Evolutionary conservation across 257 asterid species (phyloP).

Genomic region (Orobanche coerulescens): DNA sequence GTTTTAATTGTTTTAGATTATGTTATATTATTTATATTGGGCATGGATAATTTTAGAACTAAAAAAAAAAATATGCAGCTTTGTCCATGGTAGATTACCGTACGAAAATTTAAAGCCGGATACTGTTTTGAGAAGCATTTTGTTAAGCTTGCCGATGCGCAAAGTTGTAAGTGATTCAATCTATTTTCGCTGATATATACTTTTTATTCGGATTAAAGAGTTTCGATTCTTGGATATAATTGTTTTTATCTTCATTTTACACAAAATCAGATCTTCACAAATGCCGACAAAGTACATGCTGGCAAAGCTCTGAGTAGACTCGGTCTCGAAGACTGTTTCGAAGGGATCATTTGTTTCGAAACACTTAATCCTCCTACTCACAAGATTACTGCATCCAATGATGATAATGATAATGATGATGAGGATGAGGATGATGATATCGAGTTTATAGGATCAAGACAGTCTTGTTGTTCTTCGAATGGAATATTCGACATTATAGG

Average conservation of each 20-base stretch:
- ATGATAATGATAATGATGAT: conserved; percentile 80
- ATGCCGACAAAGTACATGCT: conserved; percentile 86
- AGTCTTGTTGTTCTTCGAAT: conserved; percentile 11
- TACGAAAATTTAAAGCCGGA: conserved; percentile 82
- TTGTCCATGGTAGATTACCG: conserved; percentile 96
- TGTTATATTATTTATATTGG: neutral
- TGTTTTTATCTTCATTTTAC: neutral
- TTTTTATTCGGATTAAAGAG: neutral
- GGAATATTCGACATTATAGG: conserved; percentile 65
- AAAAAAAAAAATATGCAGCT: conserved; percentile 36
- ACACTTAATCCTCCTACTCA: conserved; percentile 82
- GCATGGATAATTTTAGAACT: neutral
- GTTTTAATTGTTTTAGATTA: neutral
- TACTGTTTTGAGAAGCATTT: conserved; percentile 70
- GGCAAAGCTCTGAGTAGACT: conserved; percentile 52
- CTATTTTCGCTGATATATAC: no score
- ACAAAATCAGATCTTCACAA: conserved; percentile 71
- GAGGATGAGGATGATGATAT: no score
- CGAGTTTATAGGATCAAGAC: conserved; percentile 45
- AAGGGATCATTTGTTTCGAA: conserved; percentile 91
- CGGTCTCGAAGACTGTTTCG: conserved; percentile 86
- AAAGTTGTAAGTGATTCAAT: conserved; percentile 69
- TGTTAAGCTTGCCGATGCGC: conserved; percentile 63
- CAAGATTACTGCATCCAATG: conserved; percentile 59
- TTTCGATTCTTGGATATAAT: neutral